Base-by-base conservation (phyloP, 768 basidiomycete genomes). In the Suillus tomentosus region DNA sequence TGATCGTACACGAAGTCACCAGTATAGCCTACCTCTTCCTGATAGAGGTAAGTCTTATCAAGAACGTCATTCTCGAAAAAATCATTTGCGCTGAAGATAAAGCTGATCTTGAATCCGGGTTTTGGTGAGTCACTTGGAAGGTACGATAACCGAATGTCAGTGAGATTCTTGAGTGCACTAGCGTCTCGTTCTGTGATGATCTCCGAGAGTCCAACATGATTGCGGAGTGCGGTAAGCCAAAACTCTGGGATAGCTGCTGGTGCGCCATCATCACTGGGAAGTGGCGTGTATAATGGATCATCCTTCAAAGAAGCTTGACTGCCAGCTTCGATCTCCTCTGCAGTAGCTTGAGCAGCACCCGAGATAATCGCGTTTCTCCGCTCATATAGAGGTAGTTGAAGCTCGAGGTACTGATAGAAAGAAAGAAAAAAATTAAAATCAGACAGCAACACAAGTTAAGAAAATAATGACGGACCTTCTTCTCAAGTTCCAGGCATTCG, bases 1-100 rank as follows among this genome's bases (percentile, higher is more conserved):
- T 87, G 90, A 82, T 97, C 95, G 78, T 96, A 99, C 57, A 96
- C 88, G 73, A 96, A 97, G 81, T 99, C 96, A 71, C 96, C 96
- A 53, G 88, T 85, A 78, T 98, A 97, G n/a, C 92, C 93, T 50
- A 96, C 89, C 75, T 96, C 91, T 67, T 92, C 88, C 73, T 88
- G 88, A 77, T 99, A 99, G 68, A 91, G 82, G 74, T 99, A 99
- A 5, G 94, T 96, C 86, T 99, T 99, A 70, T 88, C 87, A 68
- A 99, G 83, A 59, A 87, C 76, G 27, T 83, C 79, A 76, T 98
- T 92, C 71, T 89, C 87, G 72, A 99, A 99, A 82, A 79, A 99
- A 45, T 92, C 92, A 76, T 98, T 96, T 53, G 84, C 77, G 59
- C 78, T 77, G 76, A 98, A 99, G 70, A 84, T 70, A 79, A 99